Base-by-base conservation (phyloP, 139 green algal genomes). In the Chlorella vulgaris region DNA sequence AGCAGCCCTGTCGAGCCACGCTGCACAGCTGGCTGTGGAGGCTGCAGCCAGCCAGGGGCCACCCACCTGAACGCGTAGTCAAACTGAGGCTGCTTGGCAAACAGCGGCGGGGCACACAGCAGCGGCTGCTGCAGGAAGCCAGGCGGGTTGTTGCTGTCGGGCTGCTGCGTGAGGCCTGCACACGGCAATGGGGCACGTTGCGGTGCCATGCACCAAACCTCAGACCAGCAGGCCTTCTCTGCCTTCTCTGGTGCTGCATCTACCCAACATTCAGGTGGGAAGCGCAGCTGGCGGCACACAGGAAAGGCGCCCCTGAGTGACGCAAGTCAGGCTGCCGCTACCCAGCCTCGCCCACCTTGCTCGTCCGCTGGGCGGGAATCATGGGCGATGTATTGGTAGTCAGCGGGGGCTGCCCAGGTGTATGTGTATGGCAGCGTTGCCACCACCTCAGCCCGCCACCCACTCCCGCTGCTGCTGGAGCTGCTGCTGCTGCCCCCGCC, bases 41-140 rank as follows among this genome's bases (percentile, higher is more conserved):
- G n/a, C n/a, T 13, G 39, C 26, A 55, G 13, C 67, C 2, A 21
- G 29, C 50, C 19, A 28, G 22, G 6, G 21, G 31, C 22, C 38
- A 0, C 62, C 50, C 62, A 53, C 69, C 51, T 55, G 61, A 86
- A 86, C 2, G 74, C 70, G 36, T 86, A 86, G 61, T 86, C 82
- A 73, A 82, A 47, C 33, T 38, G 28, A 0, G 71, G 43, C 60
- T 78, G 35, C 62, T 78, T 80, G 60, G 74, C 82, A 74, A 86
- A 86, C 33, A 81, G 35, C 29, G 82, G 71, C 36, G 82, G 82
- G 47, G 63, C 36, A 47, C 74, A 79, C 33, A 86, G 43, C 60
- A 86, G 78, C 33, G 71, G 71, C 69, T 81, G 82, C 47, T 33
- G 58, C 60, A 47, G 60, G 31, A 86, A 69, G 21, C 50, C 47